phyloP scores from a whole-genome alignment of 495 filamentous ascomycete species.

The Physcia stellaris region DNA sequence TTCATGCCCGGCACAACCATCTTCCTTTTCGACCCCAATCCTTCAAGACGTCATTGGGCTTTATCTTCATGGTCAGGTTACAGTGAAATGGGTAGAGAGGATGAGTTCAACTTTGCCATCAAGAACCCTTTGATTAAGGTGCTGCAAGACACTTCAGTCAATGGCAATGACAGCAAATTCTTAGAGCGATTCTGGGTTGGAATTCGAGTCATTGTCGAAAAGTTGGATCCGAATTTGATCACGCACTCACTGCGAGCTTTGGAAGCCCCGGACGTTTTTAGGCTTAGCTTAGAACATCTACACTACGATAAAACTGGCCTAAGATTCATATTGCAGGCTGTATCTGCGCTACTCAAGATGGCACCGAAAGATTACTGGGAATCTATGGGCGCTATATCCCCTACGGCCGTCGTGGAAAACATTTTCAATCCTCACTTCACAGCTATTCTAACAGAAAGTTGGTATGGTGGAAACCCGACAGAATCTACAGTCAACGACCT shows the following conservation, averaged over 20 bases:
- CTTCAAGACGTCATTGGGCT: slow-evolving; percentile 51
- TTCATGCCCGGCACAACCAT: slow-evolving; percentile 64
- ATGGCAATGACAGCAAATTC: slow-evolving; percentile 32
- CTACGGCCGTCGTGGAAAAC: slow-evolving; percentile 58
- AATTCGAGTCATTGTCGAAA: slow-evolving; percentile 52
- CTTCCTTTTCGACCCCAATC: slow-evolving; percentile 62
- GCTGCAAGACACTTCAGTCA: slow-evolving; percentile 19
- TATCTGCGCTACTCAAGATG: slow-evolving; percentile 54
- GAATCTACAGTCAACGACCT: slow-evolving; percentile 43
- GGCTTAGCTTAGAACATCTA: slow-evolving; percentile 63
- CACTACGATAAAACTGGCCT: slow-evolving; percentile 45
- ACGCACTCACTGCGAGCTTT: slow-evolving; percentile 64
- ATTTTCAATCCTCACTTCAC: slow-evolving; percentile 58
- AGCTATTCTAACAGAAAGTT: slow-evolving; percentile 41
- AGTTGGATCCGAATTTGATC: slow-evolving; percentile 59
- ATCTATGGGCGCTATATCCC: slow-evolving; percentile 64
- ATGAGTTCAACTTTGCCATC: slow-evolving; percentile 76
- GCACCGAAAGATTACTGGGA: slow-evolving; percentile 74
- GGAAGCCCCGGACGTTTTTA: slow-evolving; percentile 67
- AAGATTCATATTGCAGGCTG: slow-evolving; percentile 46
- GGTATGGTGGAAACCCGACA: slow-evolving; percentile 38
- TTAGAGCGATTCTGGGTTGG: slow-evolving; percentile 63
- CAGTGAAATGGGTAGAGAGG: slow-evolving; percentile 37
- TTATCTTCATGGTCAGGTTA: slow-evolving; percentile 49
- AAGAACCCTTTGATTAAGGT: slow-evolving; percentile 42